A percentile compares a stretch with the other conserved stretches of the same genome.
These are phyloP conservation scores for Kwoniella botswanensis DNA, from an alignment of 768 basidiomycete species.

Conservation along the genomic window DNA sequence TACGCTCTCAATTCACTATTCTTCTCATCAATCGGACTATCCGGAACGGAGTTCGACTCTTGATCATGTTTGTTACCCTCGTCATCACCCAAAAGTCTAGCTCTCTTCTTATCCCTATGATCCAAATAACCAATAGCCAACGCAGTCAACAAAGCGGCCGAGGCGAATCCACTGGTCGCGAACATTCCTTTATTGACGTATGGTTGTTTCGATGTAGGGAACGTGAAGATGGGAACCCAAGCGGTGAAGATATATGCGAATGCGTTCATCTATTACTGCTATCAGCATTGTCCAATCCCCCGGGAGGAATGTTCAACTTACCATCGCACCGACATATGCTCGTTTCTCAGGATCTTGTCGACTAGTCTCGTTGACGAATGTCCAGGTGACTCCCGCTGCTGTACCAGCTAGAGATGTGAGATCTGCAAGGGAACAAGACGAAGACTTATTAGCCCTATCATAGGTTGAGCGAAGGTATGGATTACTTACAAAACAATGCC, in stretches of 20 bases:
- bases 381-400: conserved; percentile 37
- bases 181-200: conserved; percentile 39
- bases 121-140: conserved; percentile 40
- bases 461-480: too few relatives aligned
- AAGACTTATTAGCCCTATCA: not conserved
- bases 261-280: conserved; percentile 39
- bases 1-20: conserved; percentile 2
- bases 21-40: conserved; percentile 21
- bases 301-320: conserved; percentile 7
- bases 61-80: not conserved
- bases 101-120: conserved; percentile 22
- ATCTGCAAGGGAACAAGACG: conserved; percentile 20
- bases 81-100: not conserved
- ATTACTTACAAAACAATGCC: conserved; percentile 37
- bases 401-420: conserved; percentile 30
- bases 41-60: conserved; percentile 9
- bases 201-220: conserved; percentile 45
- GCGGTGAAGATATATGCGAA: conserved; percentile 44
- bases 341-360: conserved; percentile 43
- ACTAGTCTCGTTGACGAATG: conserved; percentile 39
- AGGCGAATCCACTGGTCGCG: conserved; percentile 37
- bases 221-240: conserved; percentile 50
- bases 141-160: conserved; percentile 27
- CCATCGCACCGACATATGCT: conserved; percentile 43
- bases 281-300: not conserved